Percentiles rank a stretch among this genome's conserved stretches.
Evolutionary conservation across 768 basidiomycete genomes (phyloP).

Genomic region (Tephrocybe sp.): DNA sequence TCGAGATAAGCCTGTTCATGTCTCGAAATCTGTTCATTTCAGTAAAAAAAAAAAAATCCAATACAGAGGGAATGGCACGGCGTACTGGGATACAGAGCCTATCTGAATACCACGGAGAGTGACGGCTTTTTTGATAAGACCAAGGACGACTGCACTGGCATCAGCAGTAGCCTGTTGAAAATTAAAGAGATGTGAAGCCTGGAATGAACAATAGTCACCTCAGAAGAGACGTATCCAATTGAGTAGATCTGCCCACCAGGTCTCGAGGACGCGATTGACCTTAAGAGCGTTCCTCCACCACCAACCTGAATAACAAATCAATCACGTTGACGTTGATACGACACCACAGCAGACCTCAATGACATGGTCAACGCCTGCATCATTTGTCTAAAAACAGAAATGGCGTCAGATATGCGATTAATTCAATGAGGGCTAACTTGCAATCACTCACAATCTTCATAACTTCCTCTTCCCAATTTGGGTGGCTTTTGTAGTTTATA

Average conservation of each 20-base stretch:
- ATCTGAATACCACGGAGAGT: constrained; percentile 50
- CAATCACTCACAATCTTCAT: constrained; percentile 33
- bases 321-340: not conserved
- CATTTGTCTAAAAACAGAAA: constrained; percentile 34
- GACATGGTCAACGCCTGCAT: constrained; percentile 35
- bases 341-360: constrained; percentile 28
- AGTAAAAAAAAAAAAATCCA: too few relatives aligned
- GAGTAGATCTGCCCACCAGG: constrained; percentile 43
- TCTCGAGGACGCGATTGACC: constrained; percentile 36
- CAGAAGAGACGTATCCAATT: constrained; percentile 50
- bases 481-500: constrained; percentile 60
- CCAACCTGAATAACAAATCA: constrained; percentile 42
- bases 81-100: too few relatives aligned
- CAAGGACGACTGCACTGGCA: constrained; percentile 18
- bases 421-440: too few relatives aligned
- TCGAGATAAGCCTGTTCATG: constrained; percentile 45
- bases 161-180: constrained; percentile 22
- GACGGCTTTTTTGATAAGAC: constrained; percentile 36
- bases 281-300: constrained; percentile 46
- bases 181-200: not conserved
- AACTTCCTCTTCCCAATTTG: constrained; percentile 57
- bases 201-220: constrained; percentile 15
- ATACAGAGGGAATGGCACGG: too few relatives aligned
- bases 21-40: constrained; percentile 38
- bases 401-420: too few relatives aligned